Base-by-base conservation (phyloP, 768 basidiomycete species). In the Suillus luteus region DNA sequence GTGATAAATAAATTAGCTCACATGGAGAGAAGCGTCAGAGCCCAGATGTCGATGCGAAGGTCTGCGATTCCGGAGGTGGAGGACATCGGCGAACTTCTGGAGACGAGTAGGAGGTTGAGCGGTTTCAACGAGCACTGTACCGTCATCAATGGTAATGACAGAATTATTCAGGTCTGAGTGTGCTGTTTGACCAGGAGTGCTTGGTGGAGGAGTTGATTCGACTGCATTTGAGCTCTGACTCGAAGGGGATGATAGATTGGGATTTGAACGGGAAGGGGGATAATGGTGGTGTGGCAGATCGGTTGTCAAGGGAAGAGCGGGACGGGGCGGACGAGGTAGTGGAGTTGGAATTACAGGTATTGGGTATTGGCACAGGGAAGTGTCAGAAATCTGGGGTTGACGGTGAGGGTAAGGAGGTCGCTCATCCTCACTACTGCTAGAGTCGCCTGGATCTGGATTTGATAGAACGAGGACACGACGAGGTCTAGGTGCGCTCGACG, bases 201-300 rank as follows among this genome's bases (percentile, higher is more conserved):
- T 83, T 33, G 89, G 89, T 5, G 89, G 88, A 62, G 90, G 88
- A n/a, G 88, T 86, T 3, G 87, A 84, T 65, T 89, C 88, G 57
- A 85, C 82, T 46, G 80, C 81, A 66, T 77, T 79, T 55, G 90
- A 91, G 69, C 84, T 85, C 55, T 86, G 82, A 69, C 82, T 87
- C 60, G 88, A 90, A 22, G 91, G 88, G 3, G 90, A 91, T 17
- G 88, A 89, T 57, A 86, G 82, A 46, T 86, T 79, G 60, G 84
- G 87, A 70, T 85, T 83, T 62, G 80, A 79, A 73, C 68, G 60
- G 70, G 82, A 78, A 71, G 78, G 73, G 69, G 71, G 72, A 66
- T 65, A 65, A 61, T 70, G 73, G 60, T 71, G 73, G 60, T 37
- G 75, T 65, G 73, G 73, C 44, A 80, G 65, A 70, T 79, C 74